Conservation (phyloP, 257 asterid genomes). For the Striga asiatica region DNA sequence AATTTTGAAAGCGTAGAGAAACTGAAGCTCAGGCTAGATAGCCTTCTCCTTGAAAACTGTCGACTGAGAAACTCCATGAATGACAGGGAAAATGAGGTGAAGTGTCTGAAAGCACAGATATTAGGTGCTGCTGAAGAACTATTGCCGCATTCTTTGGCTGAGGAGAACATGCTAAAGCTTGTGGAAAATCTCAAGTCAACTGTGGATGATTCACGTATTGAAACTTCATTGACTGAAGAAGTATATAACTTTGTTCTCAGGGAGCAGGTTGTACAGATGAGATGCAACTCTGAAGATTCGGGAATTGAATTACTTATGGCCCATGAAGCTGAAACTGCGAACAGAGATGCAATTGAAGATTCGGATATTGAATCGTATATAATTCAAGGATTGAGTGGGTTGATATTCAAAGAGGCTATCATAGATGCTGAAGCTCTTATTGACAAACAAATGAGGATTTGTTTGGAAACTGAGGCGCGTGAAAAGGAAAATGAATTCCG, state of each 20-base stretch:
- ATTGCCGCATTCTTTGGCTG: slow-evolving; percentile 17
- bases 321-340: slow-evolving; percentile 32
- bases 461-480: slow-evolving; percentile 27
- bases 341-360: slow-evolving; percentile 30
- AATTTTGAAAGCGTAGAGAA: slow-evolving; percentile 27
- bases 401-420: slow-evolving; percentile 36
- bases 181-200: not conserved
- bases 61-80: slow-evolving; percentile 40
- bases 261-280: slow-evolving; percentile 31
- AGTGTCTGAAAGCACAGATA: slow-evolving; percentile 40
- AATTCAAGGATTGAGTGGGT: slow-evolving; percentile 29
- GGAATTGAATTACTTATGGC: slow-evolving; percentile 26
- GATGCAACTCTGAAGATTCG: slow-evolving; percentile 27
- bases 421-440: slow-evolving; percentile 22
- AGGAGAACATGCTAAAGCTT: not conserved
- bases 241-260: slow-evolving; percentile 41
- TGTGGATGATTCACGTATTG: slow-evolving; percentile 33
- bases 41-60: slow-evolving; percentile 55
- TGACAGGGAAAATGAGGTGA: slow-evolving; percentile 46
- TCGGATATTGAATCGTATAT: slow-evolving; percentile 36
- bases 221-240: slow-evolving; percentile 44
- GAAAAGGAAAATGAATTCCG: slow-evolving; percentile 44
- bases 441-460: slow-evolving; percentile 26
- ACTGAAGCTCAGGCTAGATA: slow-evolving; percentile 39
- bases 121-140: slow-evolving; percentile 34